Percentiles rank a stretch among this genome's conserved stretches.
These are phyloP conservation scores for Microsporum ferrugineum DNA, from an alignment of 2,329 filamentous ascomycete genomes.

Conservation along the genomic window DNA sequence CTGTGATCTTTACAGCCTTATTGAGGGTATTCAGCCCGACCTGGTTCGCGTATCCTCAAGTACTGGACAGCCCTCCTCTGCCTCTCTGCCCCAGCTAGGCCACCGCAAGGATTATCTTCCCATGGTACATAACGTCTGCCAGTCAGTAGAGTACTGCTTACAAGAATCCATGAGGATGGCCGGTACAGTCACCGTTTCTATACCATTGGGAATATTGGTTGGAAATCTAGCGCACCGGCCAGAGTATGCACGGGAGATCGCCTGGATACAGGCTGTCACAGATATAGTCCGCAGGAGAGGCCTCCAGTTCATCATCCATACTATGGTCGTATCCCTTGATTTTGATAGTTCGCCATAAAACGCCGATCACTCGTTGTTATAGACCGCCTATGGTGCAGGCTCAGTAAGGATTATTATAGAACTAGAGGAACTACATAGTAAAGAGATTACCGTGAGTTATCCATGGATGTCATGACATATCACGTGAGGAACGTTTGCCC, in stretches of 20 bases:
- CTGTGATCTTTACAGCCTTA: constrained; percentile 22
- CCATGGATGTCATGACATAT: no score
- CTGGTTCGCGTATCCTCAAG: neutral
- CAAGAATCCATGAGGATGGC: constrained; percentile 16
- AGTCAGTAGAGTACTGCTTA: constrained; percentile 26
- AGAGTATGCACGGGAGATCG: neutral
- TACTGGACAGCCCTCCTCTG: neutral
- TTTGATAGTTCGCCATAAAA: no score
- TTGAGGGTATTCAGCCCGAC: constrained; percentile 13
- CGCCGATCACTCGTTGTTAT: no score
- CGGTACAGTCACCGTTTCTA: constrained; percentile 5
- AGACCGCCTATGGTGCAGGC: no score
- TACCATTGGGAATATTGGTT: neutral
- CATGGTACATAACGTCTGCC: constrained; percentile 25
- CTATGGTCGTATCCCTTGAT: no score
- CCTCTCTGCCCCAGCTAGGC: constrained; percentile 17
- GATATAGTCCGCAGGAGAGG: neutral
- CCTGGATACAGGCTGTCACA: neutral
- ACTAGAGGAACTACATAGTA: no score
- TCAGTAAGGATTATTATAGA: no score
- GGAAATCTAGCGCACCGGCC: neutral
- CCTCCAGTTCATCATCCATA: neutral
- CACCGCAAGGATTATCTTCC: constrained; percentile 19
- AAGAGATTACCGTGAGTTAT: no score
- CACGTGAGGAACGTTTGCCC: no score